Evolutionary conservation across 1,284 basidiomycete genomes (phyloP), one percentile per base, ranked within the genome.

Genomic region (Naganishia sp.): DNA sequence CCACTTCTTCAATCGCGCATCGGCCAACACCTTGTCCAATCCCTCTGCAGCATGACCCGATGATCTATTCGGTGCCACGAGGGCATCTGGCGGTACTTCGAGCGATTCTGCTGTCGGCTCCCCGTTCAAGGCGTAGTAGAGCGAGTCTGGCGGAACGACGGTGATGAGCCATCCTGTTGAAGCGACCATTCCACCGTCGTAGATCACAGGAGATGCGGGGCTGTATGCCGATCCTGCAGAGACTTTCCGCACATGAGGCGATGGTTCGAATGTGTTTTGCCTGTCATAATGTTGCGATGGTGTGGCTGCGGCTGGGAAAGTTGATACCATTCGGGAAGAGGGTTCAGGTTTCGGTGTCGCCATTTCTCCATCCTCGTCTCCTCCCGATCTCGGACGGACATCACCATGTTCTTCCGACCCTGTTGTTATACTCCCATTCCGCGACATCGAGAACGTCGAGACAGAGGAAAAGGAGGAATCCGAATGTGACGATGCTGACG

Each of bases 1-100:
- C 76, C 77, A 80, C 52, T 72, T 68, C 36, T 68, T 63, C 15
- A 56, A 42, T 39, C 71, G 64, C 15, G 71, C 70, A 33, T 72
- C 68, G 0, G 48, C 42, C 16, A 49, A 25, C 10, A 44, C 18
- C 28, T 49, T 44, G 57, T 60, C 45, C 21, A 61, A 21, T 21
- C 42, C 23, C 21, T 66, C 57, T 3, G 56, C 23, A 2, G 25
- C n/a, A 16, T 11, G 16, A n/a, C 15, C 56, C 28, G 43, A 33
- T 3, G 65, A 16, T 44, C 11, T 28, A 7, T 10, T 54, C 28
- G 45, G 44, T 36, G 48, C 39, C 50, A 64, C 50, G 54, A 55
- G 36, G 4, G 49, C n/a, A 10, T 15, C n/a, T 42, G 61, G 21
- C 15, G 45, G 36, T 36, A 54, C 46, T 50, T 68, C 50, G 48